Evolutionary conservation across 257 asterid genomes (phyloP).

Genomic region (Salvia splendens): DNA sequence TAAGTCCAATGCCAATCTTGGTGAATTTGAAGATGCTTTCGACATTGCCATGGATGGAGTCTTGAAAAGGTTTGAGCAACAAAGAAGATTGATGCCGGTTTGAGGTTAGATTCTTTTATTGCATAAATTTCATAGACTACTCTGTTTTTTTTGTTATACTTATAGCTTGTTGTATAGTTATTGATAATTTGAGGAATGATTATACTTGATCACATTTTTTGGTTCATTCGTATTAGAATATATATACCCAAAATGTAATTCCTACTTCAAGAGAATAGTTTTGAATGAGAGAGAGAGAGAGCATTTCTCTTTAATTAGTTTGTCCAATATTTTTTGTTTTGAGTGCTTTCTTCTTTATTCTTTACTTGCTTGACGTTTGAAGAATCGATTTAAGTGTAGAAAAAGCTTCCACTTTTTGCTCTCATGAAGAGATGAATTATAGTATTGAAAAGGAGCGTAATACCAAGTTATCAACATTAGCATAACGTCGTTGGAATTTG

Average conservation of each 20-base stretch:
- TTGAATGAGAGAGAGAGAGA: background rate
- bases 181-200: background rate
- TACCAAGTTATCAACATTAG: too few relatives aligned
- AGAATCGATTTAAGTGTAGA: background rate
- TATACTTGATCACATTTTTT: constrained; percentile 5
- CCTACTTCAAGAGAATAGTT: constrained; percentile 13
- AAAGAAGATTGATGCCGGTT: background rate
- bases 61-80: constrained; percentile 40
- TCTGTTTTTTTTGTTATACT: background rate
- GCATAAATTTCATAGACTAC: too few relatives aligned
- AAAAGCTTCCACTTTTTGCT: background rate
- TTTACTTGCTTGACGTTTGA: constrained; percentile 26
- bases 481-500: too few relatives aligned
- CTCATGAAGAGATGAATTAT: background rate
- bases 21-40: constrained; percentile 40
- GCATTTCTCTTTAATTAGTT: background rate
- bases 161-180: constrained; percentile 17
- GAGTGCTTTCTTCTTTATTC: constrained; percentile 30
- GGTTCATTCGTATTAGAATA: background rate
- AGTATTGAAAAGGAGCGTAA: too few relatives aligned
- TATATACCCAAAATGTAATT: constrained; percentile 5
- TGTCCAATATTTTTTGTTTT: constrained; percentile 4
- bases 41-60: constrained; percentile 52
- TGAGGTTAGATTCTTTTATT: constrained; percentile 15
- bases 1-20: constrained; percentile 35